A percentile compares a stretch with the other conserved stretches of the same genome.
Evolutionary conservation across 75 land plant species (phyloP).

Genomic region (Picea sitchensis): DNA sequence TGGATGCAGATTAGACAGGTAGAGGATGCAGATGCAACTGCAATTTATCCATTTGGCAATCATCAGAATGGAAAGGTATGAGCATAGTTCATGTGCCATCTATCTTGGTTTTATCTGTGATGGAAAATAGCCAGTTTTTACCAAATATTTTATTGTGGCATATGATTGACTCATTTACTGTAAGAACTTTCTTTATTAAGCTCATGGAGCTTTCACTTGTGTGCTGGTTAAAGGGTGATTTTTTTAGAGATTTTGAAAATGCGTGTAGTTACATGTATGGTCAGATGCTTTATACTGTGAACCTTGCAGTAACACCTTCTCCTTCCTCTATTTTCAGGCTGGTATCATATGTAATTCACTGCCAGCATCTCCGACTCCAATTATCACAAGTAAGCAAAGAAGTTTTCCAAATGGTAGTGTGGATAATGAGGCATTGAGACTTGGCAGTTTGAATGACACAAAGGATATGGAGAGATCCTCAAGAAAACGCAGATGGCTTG

Average conservation of each 20-base stretch:
- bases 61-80: constrained; percentile 10
- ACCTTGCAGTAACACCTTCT: constrained; percentile 8
- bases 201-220: not conserved
- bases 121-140: not conserved
- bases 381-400: constrained; percentile 10
- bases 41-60: constrained; percentile 1
- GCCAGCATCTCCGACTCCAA: constrained; percentile 8
- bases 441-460: constrained; percentile 11
- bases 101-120: constrained; percentile 5
- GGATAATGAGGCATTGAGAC: constrained; percentile 21
- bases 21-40: constrained; percentile 14
- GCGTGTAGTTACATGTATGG: not conserved
- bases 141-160: not conserved
- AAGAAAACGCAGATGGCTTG: constrained; percentile 24
- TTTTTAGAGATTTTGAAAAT: not conserved
- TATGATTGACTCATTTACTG: not conserved
- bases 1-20: constrained; percentile 19
- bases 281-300: not conserved
- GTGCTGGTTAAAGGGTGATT: not conserved
- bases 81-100: not conserved
- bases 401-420: constrained; percentile 22
- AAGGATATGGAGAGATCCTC: constrained; percentile 15
- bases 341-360: constrained; percentile 13
- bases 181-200: not conserved
- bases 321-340: constrained; percentile 29